phyloP scores from a whole-genome alignment of 148 eudicot species.

The Rheum nobile region DNA sequence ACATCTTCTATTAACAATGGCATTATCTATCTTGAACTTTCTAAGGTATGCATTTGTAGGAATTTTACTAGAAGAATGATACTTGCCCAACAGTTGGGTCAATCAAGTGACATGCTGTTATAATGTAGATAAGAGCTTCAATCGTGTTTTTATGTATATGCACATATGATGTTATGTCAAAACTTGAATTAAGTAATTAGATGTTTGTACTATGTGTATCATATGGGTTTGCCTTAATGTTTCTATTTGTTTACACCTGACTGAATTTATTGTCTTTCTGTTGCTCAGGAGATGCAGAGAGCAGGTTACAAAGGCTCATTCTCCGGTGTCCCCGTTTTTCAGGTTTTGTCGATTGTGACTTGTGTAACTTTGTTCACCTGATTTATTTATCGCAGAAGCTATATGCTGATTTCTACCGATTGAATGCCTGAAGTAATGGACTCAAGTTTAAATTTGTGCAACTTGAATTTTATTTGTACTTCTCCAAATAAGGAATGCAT shows the following conservation, averaged over 20 bases:
- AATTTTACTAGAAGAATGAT: not conserved
- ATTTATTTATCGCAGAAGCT: not conserved
- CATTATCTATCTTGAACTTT: not conserved
- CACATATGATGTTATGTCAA: not conserved
- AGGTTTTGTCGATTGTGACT: constrained; percentile 33
- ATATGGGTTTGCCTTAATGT: not conserved
- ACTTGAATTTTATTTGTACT: not conserved
- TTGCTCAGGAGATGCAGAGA: constrained; percentile 45
- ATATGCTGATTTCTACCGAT: not conserved
- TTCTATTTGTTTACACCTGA: not conserved
- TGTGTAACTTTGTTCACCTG: not conserved
- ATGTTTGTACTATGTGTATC: not conserved
- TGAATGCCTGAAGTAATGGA: not conserved
- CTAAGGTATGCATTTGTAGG: not conserved
- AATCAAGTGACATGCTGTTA: not conserved
- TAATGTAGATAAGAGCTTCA: not conserved
- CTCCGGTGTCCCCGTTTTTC: constrained; percentile 90
- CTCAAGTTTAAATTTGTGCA: too few relatives aligned
- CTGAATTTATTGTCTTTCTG: not conserved
- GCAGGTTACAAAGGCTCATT: constrained; percentile 48
- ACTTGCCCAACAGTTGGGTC: not conserved
- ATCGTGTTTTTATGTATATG: not conserved
- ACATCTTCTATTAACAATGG: not conserved
- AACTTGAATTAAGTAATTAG: not conserved
- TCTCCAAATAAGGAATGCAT: not conserved